Evolutionary conservation across 495 filamentous ascomycete species (phyloP).

Genomic region (Aspergillus indologenus): DNA sequence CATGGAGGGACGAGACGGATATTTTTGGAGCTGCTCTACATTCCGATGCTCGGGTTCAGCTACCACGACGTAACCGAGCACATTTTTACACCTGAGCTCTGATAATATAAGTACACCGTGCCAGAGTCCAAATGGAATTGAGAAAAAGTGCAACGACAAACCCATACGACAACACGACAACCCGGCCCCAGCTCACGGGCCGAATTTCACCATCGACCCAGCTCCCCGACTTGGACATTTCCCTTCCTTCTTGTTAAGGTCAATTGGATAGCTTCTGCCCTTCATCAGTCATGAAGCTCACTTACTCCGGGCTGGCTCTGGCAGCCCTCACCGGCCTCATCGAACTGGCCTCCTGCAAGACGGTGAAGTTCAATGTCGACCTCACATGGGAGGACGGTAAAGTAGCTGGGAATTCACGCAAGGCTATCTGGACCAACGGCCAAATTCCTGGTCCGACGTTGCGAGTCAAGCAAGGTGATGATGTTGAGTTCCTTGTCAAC

Average conservation of each 20-base stretch:
- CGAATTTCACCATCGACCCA: not conserved
- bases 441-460: constrained; percentile 53
- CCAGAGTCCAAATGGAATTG: not conserved
- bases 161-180: not conserved
- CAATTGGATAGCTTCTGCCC: not conserved
- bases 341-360: not conserved
- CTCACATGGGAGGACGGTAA: constrained; percentile 18
- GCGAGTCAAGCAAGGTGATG: constrained; percentile 53
- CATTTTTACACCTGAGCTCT: not conserved
- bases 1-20: not conserved
- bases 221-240: not conserved
- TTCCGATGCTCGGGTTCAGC: not conserved
- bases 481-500: constrained; percentile 46
- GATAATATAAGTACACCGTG: not conserved
- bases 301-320: not conserved
- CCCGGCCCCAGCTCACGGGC: not conserved
- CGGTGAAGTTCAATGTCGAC: constrained; percentile 6
- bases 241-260: not conserved
- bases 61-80: not conserved
- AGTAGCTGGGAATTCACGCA: constrained; percentile 18
- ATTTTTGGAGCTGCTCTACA: not conserved
- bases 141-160: not conserved
- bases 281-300: not conserved
- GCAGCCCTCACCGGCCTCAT: not conserved
- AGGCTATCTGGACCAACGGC: constrained; percentile 53